Evolutionary conservation across 106 monocot genomes (phyloP).

Genomic region (Acanthochlamys bracteata): DNA sequence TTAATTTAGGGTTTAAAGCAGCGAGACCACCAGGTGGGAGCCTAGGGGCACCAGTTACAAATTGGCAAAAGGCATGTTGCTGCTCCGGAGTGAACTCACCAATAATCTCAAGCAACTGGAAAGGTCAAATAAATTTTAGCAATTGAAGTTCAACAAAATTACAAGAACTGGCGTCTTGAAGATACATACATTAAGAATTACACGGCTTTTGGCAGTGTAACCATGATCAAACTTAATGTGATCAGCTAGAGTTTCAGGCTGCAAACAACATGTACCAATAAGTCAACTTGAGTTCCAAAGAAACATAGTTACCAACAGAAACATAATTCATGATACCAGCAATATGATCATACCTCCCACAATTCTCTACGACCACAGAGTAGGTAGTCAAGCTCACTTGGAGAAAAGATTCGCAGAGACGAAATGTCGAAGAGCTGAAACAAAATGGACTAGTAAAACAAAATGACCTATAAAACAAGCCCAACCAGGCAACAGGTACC

Average conservation of each 20-base stretch:
- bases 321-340: neutral
- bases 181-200: conserved; percentile 63
- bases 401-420: conserved; percentile 86
- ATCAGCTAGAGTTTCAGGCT: conserved; percentile 77
- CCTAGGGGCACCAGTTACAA: conserved; percentile 93
- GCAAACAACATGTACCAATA: conserved; percentile 1
- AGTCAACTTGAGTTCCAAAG: neutral
- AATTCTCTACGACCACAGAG: conserved; percentile 86
- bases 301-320: neutral
- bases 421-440: conserved; percentile 84
- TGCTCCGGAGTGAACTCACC: conserved; percentile 79
- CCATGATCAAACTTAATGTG: conserved; percentile 99
- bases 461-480: neutral
- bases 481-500: neutral
- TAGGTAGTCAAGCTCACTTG: conserved; percentile 82
- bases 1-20: conserved; percentile 87
- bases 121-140: neutral
- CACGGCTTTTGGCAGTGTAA: conserved; percentile 82
- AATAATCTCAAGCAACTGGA: conserved; percentile 89
- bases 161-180: neutral
- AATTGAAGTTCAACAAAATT: neutral
- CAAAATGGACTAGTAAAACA: neutral
- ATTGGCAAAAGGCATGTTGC: conserved; percentile 86
- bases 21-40: conserved; percentile 93
- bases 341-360: conserved; percentile 64